A percentile compares a stretch with the other conserved stretches of the same genome.
These are phyloP conservation scores for Rhododendron mucronatum DNA, from an alignment of 148 eudicot genomes.

Conservation along the genomic window DNA sequence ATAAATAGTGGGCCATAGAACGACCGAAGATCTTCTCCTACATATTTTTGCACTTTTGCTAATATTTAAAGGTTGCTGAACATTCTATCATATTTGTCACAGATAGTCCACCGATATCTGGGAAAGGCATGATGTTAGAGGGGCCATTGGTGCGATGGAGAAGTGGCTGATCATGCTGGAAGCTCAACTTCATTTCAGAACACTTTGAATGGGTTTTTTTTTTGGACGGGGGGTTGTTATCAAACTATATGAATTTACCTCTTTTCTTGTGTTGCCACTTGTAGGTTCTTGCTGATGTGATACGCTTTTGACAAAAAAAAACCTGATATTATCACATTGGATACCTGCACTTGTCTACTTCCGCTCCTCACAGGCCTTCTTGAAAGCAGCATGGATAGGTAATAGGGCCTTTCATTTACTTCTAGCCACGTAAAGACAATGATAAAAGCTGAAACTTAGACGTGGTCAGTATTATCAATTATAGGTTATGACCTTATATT, in stretches of 20 bases:
- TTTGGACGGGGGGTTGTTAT: neutral
- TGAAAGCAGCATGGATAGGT: constrained; percentile 86
- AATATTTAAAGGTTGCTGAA: constrained; percentile 6
- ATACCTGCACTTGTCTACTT: constrained; percentile 66
- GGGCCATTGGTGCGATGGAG: constrained; percentile 63
- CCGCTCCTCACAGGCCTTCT: constrained; percentile 75
- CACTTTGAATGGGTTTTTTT: neutral
- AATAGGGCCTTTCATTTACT: constrained; percentile 9
- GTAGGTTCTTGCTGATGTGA: constrained; percentile 89
- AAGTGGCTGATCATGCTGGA: constrained; percentile 91
- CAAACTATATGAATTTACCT: neutral
- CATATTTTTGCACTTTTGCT: neutral
- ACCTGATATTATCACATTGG: constrained; percentile 22
- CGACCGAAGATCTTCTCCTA: neutral
- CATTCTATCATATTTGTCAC: constrained; percentile 7
- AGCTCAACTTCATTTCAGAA: constrained; percentile 23
- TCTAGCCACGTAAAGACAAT: constrained; percentile 1
- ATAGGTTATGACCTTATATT: neutral
- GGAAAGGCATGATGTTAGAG: constrained; percentile 88
- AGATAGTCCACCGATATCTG: constrained; percentile 75
- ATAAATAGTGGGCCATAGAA: neutral
- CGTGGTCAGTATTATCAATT: neutral
- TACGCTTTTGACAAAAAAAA: constrained; percentile 37
- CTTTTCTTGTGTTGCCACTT: constrained; percentile 9
- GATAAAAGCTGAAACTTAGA: neutral